These are phyloP conservation scores for Rhodomyrtus psidioides DNA, from an alignment of 441 rosid genomes.

Conservation along the genomic window DNA sequence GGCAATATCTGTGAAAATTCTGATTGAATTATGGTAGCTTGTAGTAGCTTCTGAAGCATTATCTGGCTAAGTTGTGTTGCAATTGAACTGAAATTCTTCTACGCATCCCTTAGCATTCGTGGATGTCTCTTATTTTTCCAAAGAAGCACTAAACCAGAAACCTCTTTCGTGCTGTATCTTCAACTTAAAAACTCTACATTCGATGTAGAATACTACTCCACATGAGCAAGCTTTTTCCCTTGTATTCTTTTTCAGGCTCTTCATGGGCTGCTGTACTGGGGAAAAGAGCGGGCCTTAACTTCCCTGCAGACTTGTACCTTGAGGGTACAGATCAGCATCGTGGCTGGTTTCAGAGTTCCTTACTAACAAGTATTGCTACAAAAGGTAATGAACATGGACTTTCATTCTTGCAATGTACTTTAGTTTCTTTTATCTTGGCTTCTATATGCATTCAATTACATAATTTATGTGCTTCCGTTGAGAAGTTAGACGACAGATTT, in stretches of 20 bases:
- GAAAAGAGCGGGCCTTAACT: conserved; percentile 53
- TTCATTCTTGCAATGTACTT: not conserved
- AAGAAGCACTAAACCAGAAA: not conserved
- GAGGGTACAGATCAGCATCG: conserved; percentile 99
- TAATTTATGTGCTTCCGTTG: not conserved
- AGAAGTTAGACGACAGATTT: not conserved
- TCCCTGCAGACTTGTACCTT: conserved; percentile 90
- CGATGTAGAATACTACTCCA: not conserved
- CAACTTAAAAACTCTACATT: not conserved
- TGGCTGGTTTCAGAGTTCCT: conserved; percentile 98
- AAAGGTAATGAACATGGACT: conserved; percentile 40
- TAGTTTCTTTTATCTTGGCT: not conserved
- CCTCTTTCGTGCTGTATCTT: not conserved
- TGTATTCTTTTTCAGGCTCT: conserved; percentile 48
- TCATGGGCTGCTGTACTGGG: conserved; percentile 98
- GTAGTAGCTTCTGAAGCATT: not conserved
- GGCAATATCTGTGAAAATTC: not conserved
- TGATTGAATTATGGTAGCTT: not conserved
- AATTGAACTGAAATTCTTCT: not conserved
- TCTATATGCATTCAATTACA: not conserved
- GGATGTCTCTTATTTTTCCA: not conserved
- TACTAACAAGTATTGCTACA: conserved; percentile 85
- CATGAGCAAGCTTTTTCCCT: conserved; percentile 5
- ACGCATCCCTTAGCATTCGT: not conserved
- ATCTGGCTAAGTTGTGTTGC: not conserved